Percentiles rank a stretch among this genome's conserved stretches.
phyloP scores from a whole-genome alignment of 73 alveolate species.

The Tetrahymena malaccensis region DNA sequence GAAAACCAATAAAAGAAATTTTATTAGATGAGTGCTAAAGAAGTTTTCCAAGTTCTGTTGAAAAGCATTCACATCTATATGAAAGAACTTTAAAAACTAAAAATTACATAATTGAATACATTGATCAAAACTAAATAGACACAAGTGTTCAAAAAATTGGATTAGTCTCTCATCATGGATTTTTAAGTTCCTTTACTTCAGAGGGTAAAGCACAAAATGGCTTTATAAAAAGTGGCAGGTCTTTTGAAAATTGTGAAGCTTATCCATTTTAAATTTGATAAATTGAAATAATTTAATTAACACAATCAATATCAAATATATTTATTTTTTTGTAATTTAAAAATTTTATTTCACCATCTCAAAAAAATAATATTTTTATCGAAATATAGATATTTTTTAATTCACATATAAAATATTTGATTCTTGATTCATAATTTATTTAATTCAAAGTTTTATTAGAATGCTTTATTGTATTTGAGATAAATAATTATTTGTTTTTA shows the following conservation, averaged over 20 bases:
- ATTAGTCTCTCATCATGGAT: background rate
- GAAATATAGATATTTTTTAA: no score
- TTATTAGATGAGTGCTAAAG: background rate
- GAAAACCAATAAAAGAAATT: background rate
- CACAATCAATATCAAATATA: background rate
- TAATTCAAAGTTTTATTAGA: no score
- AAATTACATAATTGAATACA: conserved; percentile 1
- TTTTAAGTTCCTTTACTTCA: background rate
- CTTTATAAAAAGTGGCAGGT: background rate
- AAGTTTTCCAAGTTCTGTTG: conserved; percentile 7
- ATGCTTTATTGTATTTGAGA: no score
- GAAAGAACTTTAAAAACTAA: conserved; percentile 17
- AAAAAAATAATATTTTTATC: no score
- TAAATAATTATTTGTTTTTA: no score
- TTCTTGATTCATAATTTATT: no score
- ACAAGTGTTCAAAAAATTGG: background rate
- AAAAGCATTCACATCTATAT: background rate
- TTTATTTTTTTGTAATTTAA: no score
- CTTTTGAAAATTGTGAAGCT: background rate
- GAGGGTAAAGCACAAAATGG: background rate
- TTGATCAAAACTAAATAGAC: background rate
- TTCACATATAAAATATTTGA: no score
- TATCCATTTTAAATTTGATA: background rate
- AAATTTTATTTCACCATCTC: background rate
- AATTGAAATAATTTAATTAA: background rate